Percentiles rank a stretch among this genome's conserved stretches.
These are phyloP conservation scores for Secale cereale DNA, from an alignment of 176 grass and related monocot genomes.

Conservation along the genomic window DNA sequence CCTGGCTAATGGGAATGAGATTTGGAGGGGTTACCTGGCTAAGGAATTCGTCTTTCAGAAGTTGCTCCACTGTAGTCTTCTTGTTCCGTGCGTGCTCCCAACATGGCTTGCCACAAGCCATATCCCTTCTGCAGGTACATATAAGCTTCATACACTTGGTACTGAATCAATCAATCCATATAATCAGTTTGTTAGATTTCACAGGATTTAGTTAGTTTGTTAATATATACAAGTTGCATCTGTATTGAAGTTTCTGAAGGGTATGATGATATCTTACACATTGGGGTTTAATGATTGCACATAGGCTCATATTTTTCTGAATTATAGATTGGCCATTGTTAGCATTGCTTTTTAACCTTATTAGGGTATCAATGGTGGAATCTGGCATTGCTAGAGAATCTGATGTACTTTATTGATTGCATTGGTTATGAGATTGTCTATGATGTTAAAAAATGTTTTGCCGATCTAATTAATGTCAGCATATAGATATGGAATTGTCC, in stretches of 20 bases:
- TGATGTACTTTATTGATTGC: background rate
- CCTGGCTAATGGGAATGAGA: background rate
- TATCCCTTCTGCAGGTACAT: slow-evolving; percentile 16
- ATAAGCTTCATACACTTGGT: background rate
- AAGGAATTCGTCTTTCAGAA: background rate
- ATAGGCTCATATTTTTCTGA: background rate
- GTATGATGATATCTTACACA: background rate
- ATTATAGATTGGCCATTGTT: background rate
- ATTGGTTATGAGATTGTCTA: background rate
- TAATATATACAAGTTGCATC: background rate
- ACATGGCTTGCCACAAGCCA: background rate
- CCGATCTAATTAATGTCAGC: background rate
- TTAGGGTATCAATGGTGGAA: background rate
- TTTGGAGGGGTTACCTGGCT: background rate
- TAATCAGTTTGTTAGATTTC: background rate
- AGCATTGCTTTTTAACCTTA: background rate
- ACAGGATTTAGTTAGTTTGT: background rate
- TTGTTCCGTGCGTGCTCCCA: background rate
- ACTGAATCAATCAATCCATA: background rate
- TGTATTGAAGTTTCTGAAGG: background rate
- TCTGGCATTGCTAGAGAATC: background rate
- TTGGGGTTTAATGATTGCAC: background rate
- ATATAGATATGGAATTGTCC: background rate
- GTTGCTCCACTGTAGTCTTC: background rate
- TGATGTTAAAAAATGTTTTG: background rate